phyloP scores from a whole-genome alignment of 225 moss, liverwort and hornwort genomes.

The Neckera pumila region DNA sequence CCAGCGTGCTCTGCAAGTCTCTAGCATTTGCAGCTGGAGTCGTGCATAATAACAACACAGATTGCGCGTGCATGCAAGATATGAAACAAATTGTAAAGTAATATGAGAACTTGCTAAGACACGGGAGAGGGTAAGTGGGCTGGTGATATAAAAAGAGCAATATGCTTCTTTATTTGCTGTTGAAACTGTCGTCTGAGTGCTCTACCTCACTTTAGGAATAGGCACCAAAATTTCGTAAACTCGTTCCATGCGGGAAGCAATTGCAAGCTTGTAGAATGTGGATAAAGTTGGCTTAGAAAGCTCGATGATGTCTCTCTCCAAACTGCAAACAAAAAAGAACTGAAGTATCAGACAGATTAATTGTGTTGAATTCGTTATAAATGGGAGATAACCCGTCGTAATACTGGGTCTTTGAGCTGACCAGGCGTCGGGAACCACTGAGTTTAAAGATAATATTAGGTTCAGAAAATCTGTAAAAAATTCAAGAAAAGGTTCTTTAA shows the following conservation, averaged over 20 bases:
- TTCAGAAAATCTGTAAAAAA: background rate
- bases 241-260: constrained; percentile 94
- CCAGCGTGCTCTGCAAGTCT: background rate
- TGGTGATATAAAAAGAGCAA: background rate
- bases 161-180: background rate
- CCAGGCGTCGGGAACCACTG: background rate
- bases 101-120: background rate
- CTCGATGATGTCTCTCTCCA: constrained; percentile 84
- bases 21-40: background rate
- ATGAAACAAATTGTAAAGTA: background rate
- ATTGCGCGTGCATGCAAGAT: background rate
- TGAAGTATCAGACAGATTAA: background rate
- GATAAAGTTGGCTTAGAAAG: constrained; percentile 79
- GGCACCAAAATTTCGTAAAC: constrained; percentile 88
- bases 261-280: constrained; percentile 80
- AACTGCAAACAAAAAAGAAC: constrained; percentile 18
- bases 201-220: constrained; percentile 54
- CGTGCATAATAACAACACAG: background rate
- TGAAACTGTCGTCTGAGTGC: background rate
- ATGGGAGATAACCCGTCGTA: background rate
- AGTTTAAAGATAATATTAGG: background rate
- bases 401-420: background rate
- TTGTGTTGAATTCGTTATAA: background rate
- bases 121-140: background rate
- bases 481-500: background rate